Evolutionary conservation across 495 filamentous ascomycete genomes (phyloP), one percentile per base, ranked within the genome.

Genomic region (Penicillium tannophilum): DNA sequence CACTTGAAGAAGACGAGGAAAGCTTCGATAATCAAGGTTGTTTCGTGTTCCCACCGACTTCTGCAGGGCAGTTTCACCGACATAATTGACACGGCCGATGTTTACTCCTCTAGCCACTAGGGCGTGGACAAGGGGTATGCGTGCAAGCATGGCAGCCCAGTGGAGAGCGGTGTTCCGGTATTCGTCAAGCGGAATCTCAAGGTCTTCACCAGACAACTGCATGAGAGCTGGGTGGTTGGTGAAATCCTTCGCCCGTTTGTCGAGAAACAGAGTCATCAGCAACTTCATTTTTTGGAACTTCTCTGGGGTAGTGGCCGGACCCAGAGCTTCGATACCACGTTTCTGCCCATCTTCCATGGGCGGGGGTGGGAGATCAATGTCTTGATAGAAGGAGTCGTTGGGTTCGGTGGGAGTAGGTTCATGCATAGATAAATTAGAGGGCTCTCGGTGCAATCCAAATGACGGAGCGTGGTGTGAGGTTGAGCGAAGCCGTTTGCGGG

Each of bases 71-170:
- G 91, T 96, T 72, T 98, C 93, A 16, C 95, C 95, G 17, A 84
- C 86, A 42, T 85, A 82, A 63, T 98, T 98, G 6, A 94, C 85
- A 26, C 95, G 87, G 61, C 83, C 90, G 31, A 97, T 93, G 65
- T 83, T 93, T 0, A 92, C 91, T 4, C 94, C 94, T 45, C 86
- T 87, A 7, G 84, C 78, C 60, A 98, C 88, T 0, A 98, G 80
- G 2, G 91, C 86, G 54, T 89, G 82, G 39, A 97, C 72, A 7
- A 97, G 79, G 10, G 88, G 82, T 67, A 93, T 84, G 20, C 91
- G 88, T n/a, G 90, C 91, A 47, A 98, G 81, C 41, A 93, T 96
- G 10, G 94, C 92, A n/a, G 93, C 94, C 94, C 94, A 98, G 66
- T 97, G 93, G 31, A 98, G 79, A 23, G 94, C 90, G 54, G 90